Evolutionary conservation across 139 green algal genomes (phyloP), one percentile per base, ranked within the genome.

Genomic region (Ettlia oleoabundans): DNA sequence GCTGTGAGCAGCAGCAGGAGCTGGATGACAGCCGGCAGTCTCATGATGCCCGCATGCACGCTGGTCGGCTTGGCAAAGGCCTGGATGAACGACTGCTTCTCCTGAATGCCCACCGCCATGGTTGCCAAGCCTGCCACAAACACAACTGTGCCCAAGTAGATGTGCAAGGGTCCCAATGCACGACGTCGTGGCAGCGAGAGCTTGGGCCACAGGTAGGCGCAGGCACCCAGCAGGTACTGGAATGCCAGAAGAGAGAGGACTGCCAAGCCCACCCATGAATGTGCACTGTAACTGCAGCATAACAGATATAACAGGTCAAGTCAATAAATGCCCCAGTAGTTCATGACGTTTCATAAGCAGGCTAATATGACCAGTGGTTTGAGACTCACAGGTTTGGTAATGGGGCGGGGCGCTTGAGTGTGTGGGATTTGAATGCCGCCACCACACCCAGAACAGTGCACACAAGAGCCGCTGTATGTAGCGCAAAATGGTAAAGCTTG

Each of bases 71-170:
- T 85, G 71, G 82, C 84, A 30, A 81, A 81, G 38, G 84, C 65
- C 33, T 92, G 86, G 26, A 92, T 51, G 55, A 94, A 94, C 0
- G 86, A 91, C 0, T 86, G 80, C 84, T 94, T 94, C 61, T 94
- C 91, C 71, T 94, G 91, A 3, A 94, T 73, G 1, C 89, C 90
- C 2, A 68, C 74, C 51, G 83, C 80, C 82, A 92, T 87, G 30
- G 79, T 89, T 10, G 85, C 82, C 41, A 90, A 67, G 2, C 89
- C 89, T 6, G 52, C 21, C 1, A 78, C 42, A 13, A 87, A 87
- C 30, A 72, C 77, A 9, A 82, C 53, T 9, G 41, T 37, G 19
- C 89, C 89, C 62, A 88, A 61, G 61, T 85, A 92, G 35, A 33
- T 63, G 66, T 92, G 89, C 10, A 87, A 26, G 1, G 89, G 85